These are phyloP conservation scores for Mycoemilia scoparia DNA, from an alignment of 192 early-diverging fungal genomes.

Conservation along the genomic window DNA sequence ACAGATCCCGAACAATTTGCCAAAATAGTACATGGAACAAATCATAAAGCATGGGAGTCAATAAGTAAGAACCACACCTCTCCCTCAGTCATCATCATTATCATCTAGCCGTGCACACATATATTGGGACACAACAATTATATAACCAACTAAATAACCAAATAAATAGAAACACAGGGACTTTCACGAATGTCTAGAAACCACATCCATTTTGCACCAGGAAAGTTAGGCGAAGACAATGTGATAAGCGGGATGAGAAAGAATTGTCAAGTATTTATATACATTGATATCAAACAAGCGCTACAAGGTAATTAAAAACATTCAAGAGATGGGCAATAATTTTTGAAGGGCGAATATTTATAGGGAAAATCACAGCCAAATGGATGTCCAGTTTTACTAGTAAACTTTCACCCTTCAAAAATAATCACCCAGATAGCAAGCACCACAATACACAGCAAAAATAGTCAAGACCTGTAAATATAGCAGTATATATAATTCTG, in stretches of 20 bases:
- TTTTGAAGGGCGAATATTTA: too few species aligned
- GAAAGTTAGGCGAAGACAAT: constrained; percentile 37
- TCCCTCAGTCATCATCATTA: too few species aligned
- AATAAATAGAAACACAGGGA: constrained; percentile 30
- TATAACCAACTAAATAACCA: constrained; percentile 27
- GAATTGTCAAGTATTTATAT: constrained; percentile 52
- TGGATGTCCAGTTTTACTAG: too few species aligned
- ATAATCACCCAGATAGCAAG: too few species aligned
- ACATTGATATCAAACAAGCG: constrained; percentile 54
- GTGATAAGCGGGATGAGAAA: constrained; percentile 67
- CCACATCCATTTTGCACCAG: constrained; percentile 79
- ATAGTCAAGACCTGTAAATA: too few species aligned
- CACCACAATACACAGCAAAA: too few species aligned
- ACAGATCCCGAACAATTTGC: too few species aligned
- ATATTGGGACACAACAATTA: background rate
- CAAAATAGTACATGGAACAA: too few species aligned
- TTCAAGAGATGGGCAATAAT: too few species aligned
- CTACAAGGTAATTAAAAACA: constrained; percentile 30
- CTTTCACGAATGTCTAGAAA: constrained; percentile 62
- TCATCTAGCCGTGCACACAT: background rate
- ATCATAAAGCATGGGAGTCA: background rate
- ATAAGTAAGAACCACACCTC: too few species aligned
- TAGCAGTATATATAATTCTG: background rate
- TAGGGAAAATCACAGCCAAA: too few species aligned
- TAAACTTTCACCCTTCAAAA: too few species aligned